Conservation (phyloP, 306 rosid species). For the Corylus avellana region DNA sequence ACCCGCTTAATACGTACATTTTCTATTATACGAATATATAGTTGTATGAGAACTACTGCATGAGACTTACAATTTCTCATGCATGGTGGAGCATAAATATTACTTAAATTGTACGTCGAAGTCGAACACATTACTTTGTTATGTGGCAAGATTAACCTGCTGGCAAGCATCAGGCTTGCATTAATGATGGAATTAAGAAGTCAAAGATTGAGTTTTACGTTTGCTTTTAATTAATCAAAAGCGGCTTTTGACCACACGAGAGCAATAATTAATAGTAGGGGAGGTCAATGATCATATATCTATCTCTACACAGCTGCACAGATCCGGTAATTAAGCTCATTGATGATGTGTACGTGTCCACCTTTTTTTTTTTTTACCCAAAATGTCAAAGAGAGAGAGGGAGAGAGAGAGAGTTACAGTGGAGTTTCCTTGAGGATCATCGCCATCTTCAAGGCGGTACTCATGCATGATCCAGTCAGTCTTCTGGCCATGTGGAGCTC, state of each 20-base stretch:
- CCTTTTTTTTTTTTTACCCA: too few species aligned
- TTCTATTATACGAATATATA: too few species aligned
- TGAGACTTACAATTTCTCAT: too few species aligned
- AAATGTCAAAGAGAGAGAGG: too few species aligned
- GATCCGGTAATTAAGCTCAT: background rate
- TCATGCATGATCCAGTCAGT: conserved; percentile 99
- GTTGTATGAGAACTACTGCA: background rate
- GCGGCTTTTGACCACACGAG: background rate
- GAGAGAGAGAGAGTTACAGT: conserved; percentile 35
- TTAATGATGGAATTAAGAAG: background rate
- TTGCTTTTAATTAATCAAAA: background rate
- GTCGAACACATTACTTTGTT: background rate
- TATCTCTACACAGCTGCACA: background rate
- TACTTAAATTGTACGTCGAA: background rate
- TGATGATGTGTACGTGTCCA: background rate
- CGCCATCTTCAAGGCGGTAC: conserved; percentile 80
- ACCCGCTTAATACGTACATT: too few species aligned
- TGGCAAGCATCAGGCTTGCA: background rate
- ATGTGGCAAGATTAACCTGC: background rate
- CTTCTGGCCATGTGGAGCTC: conserved; percentile 98
- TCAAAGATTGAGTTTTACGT: background rate
- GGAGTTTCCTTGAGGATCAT: conserved; percentile 47
- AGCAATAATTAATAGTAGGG: background rate
- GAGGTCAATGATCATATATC: background rate
- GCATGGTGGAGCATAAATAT: background rate